Percentiles rank a stretch among this genome's conserved stretches.
Conservation (phyloP, 768 basidiomycete species). For the Phaeotremella skinneri region DNA sequence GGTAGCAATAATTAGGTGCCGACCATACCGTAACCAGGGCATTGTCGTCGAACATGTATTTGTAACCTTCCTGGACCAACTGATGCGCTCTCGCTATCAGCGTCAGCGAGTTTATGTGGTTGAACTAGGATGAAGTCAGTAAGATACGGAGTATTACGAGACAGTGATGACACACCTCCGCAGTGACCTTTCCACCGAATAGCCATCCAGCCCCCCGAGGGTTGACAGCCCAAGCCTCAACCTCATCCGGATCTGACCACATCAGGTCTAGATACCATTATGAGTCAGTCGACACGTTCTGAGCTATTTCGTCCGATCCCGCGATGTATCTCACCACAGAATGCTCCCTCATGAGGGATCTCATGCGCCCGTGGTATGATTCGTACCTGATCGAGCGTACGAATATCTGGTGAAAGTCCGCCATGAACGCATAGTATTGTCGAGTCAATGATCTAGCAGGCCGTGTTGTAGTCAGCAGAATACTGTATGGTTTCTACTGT, state of each 20-base stretch:
- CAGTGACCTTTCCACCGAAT: constrained; percentile 80
- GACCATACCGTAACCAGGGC: constrained; percentile 51
- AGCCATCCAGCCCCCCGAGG: constrained; percentile 96
- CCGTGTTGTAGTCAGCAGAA: too few species aligned
- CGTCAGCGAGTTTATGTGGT: constrained; percentile 79
- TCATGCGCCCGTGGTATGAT: constrained; percentile 66
- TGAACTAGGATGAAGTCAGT: constrained; percentile 62
- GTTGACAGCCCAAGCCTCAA: constrained; percentile 95
- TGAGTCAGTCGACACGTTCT: neutral
- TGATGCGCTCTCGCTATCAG: constrained; percentile 96
- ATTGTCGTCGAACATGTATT: constrained; percentile 51
- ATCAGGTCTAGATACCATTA: constrained; percentile 67
- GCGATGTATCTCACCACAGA: constrained; percentile 52
- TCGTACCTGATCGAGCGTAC: constrained; percentile 89
- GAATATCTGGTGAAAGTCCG: constrained; percentile 91
- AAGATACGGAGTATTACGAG: neutral
- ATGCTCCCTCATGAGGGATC: constrained; percentile 56
- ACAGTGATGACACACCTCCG: constrained; percentile 60
- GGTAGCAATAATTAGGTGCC: constrained; percentile 53
- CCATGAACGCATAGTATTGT: constrained; percentile 91
- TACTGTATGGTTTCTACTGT: too few species aligned
- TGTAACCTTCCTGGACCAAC: constrained; percentile 62
- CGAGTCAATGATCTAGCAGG: constrained; percentile 97
- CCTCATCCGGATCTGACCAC: constrained; percentile 98
- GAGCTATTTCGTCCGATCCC: neutral